phyloP scores from a whole-genome alignment of 495 filamentous ascomycete genomes.

The Annulohypoxylon maeteangense region DNA sequence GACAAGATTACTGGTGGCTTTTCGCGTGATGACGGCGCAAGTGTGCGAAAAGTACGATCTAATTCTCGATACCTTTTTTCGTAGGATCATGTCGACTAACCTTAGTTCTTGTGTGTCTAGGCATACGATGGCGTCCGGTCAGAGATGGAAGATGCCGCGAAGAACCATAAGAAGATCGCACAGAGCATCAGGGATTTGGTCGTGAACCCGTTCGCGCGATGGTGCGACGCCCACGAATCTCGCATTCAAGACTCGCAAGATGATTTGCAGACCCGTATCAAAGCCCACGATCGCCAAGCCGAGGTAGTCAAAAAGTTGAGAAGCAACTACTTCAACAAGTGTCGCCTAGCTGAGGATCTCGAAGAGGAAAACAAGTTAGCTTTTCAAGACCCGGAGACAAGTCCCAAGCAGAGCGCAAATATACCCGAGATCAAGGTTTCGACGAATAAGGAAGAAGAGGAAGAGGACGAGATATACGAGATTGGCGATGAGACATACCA shows the following conservation, averaged over 20 bases:
- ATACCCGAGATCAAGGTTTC: constrained; percentile 69
- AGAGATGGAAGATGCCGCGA: constrained; percentile 92
- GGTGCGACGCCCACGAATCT: constrained; percentile 92
- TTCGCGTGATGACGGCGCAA: constrained; percentile 92
- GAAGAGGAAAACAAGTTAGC: constrained; percentile 99
- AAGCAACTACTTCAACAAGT: constrained; percentile 98
- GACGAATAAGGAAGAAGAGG: constrained; percentile 55
- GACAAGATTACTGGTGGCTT: constrained; percentile 89
- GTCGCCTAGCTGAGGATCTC: constrained; percentile 91
- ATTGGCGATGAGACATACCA: constrained; percentile 88
- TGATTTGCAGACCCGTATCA: constrained; percentile 87
- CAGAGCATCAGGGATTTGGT: constrained; percentile 96
- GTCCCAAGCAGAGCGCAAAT: constrained; percentile 58
- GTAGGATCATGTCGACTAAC: constrained; percentile 29
- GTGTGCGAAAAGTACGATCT: constrained; percentile 82
- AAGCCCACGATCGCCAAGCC: constrained; percentile 90
- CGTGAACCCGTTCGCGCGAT: constrained; percentile 89
- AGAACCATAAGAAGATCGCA: constrained; percentile 92
- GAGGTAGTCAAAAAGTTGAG: constrained; percentile 90
- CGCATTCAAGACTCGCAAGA: constrained; percentile 94
- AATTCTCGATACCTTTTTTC: constrained; percentile 3
- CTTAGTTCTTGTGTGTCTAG: constrained; percentile 54
- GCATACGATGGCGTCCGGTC: constrained; percentile 94
- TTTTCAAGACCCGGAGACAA: constrained; percentile 80
- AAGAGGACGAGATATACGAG: constrained; percentile 83